Evolutionary conservation across 192 early-diverging fungal species (phyloP), one percentile per base, ranked within the genome.

Genomic region (Gonapodya sp.): DNA sequence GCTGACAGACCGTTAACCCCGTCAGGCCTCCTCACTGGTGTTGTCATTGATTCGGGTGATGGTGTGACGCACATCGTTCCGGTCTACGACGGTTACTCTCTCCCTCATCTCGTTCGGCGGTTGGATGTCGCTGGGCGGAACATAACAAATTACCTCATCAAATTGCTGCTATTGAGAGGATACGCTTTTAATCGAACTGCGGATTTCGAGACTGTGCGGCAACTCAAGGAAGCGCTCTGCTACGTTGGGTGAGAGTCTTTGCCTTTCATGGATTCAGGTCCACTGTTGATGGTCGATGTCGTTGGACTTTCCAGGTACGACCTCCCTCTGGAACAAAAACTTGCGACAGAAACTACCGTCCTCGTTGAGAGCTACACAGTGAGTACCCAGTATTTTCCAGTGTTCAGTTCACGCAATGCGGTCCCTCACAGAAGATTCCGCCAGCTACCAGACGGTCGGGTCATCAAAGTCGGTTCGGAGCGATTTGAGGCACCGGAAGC

Each of bases 51-150:
- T 86, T 97, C 96, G 77, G 97, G 97, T 31, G 97, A 99, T 86
- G 96, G 97, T 85, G 97, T 99, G 34, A 97, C 97, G 8, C 97
- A 99, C 83, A 97, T 98, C 87, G 97, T 99, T 31, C 97, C 97
- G 35, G 96, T 99, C n/a, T 97, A 95, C 84, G 92, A 98, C 81
- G 96, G 97, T 35, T 97, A 93, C 83, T 93, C 96, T 1, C 90
- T 96, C 35, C 94, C 95, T 24, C 94, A 98, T 83, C 86, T 95
- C 82, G 94, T 94, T 34, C 91, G 91, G 83, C 92, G 97, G 73
- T 87, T 99, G 78, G 95, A 99, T 85, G 93, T 99, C 64, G 97
- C 97, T 73, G 97, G 97, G 73, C 92, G 96, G 72, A 93, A 97
- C 83, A 95, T 99, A 36, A 99, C 97, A 24, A 87, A 92, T 73